Percentiles rank a stretch among this genome's conserved stretches.
Conservation (phyloP, 176 grass and related monocot genomes). For the Miscanthus lutarioriparius region DNA sequence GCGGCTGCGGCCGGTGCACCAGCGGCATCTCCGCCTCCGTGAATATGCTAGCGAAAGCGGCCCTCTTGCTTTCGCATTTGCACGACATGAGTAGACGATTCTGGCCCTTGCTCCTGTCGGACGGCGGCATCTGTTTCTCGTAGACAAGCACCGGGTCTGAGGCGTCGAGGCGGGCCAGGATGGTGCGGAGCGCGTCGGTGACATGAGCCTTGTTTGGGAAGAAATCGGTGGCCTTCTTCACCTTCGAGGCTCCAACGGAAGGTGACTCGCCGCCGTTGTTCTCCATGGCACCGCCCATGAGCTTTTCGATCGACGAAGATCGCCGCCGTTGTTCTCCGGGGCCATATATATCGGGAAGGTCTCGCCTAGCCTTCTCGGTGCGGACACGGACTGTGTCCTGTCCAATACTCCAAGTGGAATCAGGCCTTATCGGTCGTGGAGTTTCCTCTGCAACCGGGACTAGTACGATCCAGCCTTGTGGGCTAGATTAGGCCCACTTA, state of each 20-base stretch:
- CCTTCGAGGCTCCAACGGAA: background rate
- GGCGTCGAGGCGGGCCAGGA: background rate
- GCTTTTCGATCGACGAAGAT: background rate
- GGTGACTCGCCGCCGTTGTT: background rate
- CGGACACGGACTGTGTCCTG: too few relatives aligned
- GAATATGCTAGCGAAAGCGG: background rate
- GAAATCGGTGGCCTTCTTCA: background rate
- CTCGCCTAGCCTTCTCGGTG: too few relatives aligned
- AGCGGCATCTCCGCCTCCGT: background rate
- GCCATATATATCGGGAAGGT: too few relatives aligned
- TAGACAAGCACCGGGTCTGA: background rate
- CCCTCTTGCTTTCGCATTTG: background rate
- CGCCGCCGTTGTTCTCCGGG: too few relatives aligned
- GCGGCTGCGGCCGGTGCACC: background rate
- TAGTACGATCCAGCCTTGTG: background rate
- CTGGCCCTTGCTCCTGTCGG: background rate
- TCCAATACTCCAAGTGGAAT: too few relatives aligned
- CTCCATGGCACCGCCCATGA: background rate
- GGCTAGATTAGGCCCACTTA: background rate
- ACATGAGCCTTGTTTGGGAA: background rate
- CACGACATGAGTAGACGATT: constrained; percentile 8
- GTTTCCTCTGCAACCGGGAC: too few relatives aligned
- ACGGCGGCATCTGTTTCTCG: background rate
- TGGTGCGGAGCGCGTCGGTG: background rate
- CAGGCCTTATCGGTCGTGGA: too few relatives aligned